A percentile compares a stretch with the other conserved stretches of the same genome.
These are phyloP conservation scores for Paraglomus brasilianum DNA, from an alignment of 192 early-diverging fungal genomes.

Conservation along the genomic window DNA sequence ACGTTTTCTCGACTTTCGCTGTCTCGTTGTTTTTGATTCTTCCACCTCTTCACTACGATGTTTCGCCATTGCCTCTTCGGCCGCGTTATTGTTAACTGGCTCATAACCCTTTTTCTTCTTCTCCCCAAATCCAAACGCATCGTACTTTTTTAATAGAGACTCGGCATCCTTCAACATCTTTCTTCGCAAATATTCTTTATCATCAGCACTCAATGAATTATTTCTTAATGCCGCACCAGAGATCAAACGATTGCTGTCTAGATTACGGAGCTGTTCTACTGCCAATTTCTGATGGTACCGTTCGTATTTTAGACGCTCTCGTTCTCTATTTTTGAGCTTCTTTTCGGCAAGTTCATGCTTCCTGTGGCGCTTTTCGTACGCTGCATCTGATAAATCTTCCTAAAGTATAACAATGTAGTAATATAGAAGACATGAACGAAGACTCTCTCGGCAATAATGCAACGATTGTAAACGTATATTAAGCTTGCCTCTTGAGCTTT, in stretches of 20 bases:
- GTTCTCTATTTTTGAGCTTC: constrained; percentile 56
- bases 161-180: constrained; percentile 49
- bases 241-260: constrained; percentile 48
- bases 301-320: constrained; percentile 51
- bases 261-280: constrained; percentile 49
- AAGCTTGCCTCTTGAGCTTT: constrained; percentile 27
- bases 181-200: constrained; percentile 33
- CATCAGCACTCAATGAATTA: constrained; percentile 30
- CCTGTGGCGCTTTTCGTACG: constrained; percentile 50
- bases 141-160: constrained; percentile 44
- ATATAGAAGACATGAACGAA: too few species aligned
- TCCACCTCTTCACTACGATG: background rate
- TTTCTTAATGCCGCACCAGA: constrained; percentile 42
- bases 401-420: constrained; percentile 19
- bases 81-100: constrained; percentile 35
- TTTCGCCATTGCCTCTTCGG: constrained; percentile 16
- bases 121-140: constrained; percentile 44
- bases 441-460: too few species aligned
- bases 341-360: constrained; percentile 57
- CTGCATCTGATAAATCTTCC: constrained; percentile 39
- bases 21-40: background rate
- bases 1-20: constrained; percentile 6
- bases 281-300: constrained; percentile 55
- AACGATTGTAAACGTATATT: background rate
- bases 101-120: constrained; percentile 33